These are phyloP conservation scores for Parathielavia hyrcaniae DNA, from an alignment of 495 filamentous ascomycete genomes.

Conservation along the genomic window DNA sequence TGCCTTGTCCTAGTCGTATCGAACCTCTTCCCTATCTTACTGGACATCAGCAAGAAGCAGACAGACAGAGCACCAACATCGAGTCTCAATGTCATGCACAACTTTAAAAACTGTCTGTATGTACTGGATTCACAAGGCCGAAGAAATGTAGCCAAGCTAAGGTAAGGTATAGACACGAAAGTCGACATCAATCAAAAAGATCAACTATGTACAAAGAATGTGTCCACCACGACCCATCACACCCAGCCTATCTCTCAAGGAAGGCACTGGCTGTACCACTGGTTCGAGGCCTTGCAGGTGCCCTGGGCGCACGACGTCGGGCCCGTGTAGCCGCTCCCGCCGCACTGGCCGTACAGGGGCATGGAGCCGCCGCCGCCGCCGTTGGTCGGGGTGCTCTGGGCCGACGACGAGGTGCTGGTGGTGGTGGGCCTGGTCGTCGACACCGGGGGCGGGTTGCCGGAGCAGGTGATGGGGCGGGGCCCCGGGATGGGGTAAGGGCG, in stretches of 20 bases:
- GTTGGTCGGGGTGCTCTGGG: slow-evolving; percentile 1
- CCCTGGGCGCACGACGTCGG: slow-evolving; percentile 24
- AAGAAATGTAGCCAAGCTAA: no score
- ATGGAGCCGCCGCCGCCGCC: slow-evolving; percentile 9
- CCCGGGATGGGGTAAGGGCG: slow-evolving; percentile 42
- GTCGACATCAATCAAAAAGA: neutral
- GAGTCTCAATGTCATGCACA: no score
- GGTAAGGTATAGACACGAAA: neutral
- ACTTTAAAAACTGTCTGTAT: no score
- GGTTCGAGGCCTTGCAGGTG: slow-evolving; percentile 26
- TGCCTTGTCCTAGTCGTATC: no score
- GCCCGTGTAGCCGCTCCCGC: slow-evolving; percentile 26
- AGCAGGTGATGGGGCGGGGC: slow-evolving; percentile 33
- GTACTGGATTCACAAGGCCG: slow-evolving; percentile 5
- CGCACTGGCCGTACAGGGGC: slow-evolving; percentile 29
- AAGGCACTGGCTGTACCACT: slow-evolving; percentile 26
- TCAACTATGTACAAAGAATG: slow-evolving; percentile 10
- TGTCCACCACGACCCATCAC: no score
- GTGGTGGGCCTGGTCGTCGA: slow-evolving; percentile 13
- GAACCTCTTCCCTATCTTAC: no score
- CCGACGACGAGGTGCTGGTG: no score
- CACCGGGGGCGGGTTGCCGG: slow-evolving; percentile 16
- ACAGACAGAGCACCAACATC: no score
- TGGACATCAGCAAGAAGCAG: no score
- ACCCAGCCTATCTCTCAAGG: slow-evolving; percentile 1